Percentiles rank a stretch among this genome's conserved stretches.
Evolutionary conservation across 257 asterid species (phyloP).

Genomic region (Solanum ahanhuiri): DNA sequence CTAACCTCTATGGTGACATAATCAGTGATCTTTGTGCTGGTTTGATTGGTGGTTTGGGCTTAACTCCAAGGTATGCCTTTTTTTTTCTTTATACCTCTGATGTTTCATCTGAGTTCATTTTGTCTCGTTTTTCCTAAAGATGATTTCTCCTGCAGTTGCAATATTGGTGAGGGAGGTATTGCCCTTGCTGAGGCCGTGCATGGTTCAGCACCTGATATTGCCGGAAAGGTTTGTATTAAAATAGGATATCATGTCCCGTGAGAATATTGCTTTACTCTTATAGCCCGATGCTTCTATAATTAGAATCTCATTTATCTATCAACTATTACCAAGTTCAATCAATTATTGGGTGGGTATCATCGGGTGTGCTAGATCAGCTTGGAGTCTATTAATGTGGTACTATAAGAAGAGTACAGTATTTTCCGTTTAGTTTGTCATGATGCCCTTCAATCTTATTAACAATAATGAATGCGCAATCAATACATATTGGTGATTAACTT

Average conservation of each 20-base stretch:
- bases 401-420: too few species aligned
- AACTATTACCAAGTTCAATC: neutral
- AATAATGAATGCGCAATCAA: too few species aligned
- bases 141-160: slow-evolving; percentile 36
- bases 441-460: too few species aligned
- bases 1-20: too few species aligned
- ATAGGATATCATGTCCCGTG: neutral
- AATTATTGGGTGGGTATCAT: too few species aligned
- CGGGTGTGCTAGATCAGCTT: neutral
- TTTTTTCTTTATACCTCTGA: neutral
- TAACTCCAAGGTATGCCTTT: slow-evolving; percentile 75
- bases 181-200: slow-evolving; percentile 99
- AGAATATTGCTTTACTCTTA: neutral
- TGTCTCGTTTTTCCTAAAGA: neutral
- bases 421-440: too few species aligned
- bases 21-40: too few species aligned
- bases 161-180: slow-evolving; percentile 93
- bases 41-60: slow-evolving; percentile 92
- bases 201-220: slow-evolving; percentile 98
- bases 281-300: neutral
- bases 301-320: neutral
- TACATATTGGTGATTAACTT: too few species aligned
- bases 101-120: neutral
- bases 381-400: too few species aligned
- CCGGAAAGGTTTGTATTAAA: slow-evolving; percentile 64